Conservation (phyloP, 345 rosid genomes). For the Populus ilicifolia region DNA sequence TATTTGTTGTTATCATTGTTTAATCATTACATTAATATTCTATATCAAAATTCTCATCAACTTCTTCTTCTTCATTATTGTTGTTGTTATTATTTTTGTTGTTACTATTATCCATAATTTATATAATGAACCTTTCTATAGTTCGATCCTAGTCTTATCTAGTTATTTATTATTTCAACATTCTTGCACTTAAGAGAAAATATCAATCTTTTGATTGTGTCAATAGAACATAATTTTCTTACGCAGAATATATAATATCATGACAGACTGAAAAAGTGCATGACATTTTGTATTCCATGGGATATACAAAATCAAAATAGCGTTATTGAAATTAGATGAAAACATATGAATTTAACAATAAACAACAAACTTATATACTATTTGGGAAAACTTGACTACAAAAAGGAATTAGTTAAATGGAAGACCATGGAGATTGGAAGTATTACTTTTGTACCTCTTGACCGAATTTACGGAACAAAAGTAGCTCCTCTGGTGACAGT, state of each 20-base stretch:
- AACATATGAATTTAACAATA: background rate
- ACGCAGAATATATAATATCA: background rate
- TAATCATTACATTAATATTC: too few species aligned
- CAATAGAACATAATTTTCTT: background rate
- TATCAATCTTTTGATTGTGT: too few species aligned
- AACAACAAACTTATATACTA: background rate
- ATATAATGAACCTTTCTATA: too few species aligned
- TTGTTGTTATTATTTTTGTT: too few species aligned
- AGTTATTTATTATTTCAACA: too few species aligned
- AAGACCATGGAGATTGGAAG: conserved; percentile 4
- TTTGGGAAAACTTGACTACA: background rate
- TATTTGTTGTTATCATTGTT: too few species aligned
- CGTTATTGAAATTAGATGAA: background rate
- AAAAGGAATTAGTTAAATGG: background rate
- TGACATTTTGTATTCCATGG: background rate
- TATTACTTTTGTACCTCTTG: conserved; percentile 75
- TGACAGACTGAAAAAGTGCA: background rate
- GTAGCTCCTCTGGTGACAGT: conserved; percentile 68
- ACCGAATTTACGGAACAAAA: conserved; percentile 83
- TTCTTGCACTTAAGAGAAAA: too few species aligned
- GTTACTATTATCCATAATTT: too few species aligned
- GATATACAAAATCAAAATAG: background rate
- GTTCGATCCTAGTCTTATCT: too few species aligned
- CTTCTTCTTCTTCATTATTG: too few species aligned
- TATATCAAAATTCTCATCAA: too few species aligned